These are phyloP conservation scores for Leptographium procerum DNA, from an alignment of 2,329 filamentous ascomycete species.

Conservation along the genomic window DNA sequence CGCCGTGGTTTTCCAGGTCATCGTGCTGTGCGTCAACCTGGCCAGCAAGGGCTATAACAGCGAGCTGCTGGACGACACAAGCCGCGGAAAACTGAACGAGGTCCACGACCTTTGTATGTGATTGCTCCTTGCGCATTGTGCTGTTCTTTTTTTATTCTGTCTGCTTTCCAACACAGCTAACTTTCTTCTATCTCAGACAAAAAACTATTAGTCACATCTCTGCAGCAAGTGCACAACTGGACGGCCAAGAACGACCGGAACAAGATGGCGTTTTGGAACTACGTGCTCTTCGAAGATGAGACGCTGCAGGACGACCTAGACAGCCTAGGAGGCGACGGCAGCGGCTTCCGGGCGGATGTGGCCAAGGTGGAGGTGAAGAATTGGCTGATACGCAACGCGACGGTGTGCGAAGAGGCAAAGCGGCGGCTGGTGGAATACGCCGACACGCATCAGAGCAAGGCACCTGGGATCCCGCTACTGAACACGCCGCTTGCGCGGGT, in stretches of 20 bases:
- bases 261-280: slow-evolving; percentile 60
- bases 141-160: not conserved
- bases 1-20: slow-evolving; percentile 54
- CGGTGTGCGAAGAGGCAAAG: slow-evolving; percentile 44
- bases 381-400: slow-evolving; percentile 51
- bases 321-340: slow-evolving; percentile 35
- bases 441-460: slow-evolving; percentile 34
- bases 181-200: slow-evolving; percentile 35
- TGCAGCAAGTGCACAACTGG: slow-evolving; percentile 60
- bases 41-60: slow-evolving; percentile 57
- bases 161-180: not conserved
- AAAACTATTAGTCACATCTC: slow-evolving; percentile 51
- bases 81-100: slow-evolving; percentile 46
- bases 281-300: slow-evolving; percentile 51
- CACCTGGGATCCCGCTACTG: slow-evolving; percentile 37
- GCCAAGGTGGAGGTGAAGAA: slow-evolving; percentile 51
- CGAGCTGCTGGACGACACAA: slow-evolving; percentile 47
- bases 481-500: slow-evolving; percentile 44
- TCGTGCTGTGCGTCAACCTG: slow-evolving; percentile 54
- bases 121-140: too few species aligned
- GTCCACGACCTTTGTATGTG: slow-evolving; percentile 52
- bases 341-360: slow-evolving; percentile 41
- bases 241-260: slow-evolving; percentile 57
- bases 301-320: slow-evolving; percentile 38
- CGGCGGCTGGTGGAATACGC: slow-evolving; percentile 44